Evolutionary conservation across 108 stramenopile species (phyloP).

Genomic region (Fragilaria crotonensis): DNA sequence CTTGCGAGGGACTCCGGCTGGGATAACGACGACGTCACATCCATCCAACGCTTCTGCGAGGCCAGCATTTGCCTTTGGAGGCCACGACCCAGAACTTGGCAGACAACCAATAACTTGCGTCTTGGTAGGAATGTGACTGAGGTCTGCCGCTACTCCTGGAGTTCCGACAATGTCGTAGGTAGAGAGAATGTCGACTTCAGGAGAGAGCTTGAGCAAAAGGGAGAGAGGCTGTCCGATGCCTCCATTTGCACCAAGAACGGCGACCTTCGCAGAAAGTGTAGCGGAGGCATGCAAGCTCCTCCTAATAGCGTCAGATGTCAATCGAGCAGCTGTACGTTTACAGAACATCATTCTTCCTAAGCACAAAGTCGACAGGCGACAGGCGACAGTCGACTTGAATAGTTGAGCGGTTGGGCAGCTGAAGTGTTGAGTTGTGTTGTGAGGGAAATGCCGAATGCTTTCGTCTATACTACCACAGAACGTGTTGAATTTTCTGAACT

Average conservation of each 20-base stretch:
- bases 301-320: too few species aligned
- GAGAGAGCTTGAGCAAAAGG: conserved; percentile 90
- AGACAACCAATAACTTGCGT: conserved; percentile 53
- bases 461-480: too few species aligned
- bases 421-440: too few species aligned
- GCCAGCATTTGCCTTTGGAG: conserved; percentile 54
- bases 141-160: conserved; percentile 98
- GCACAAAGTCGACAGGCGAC: too few species aligned
- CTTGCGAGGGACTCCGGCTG: conserved; percentile 98
- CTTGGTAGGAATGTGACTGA: conserved; percentile 73
- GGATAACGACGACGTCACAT: conserved; percentile 95
- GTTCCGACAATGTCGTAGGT: conserved; percentile 92
- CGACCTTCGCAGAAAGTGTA: conserved; percentile 54
- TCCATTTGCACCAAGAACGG: conserved; percentile 93
- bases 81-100: conserved; percentile 70
- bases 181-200: conserved; percentile 69
- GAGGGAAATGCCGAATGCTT: too few species aligned
- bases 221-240: conserved; percentile 99
- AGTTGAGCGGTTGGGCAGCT: too few species aligned
- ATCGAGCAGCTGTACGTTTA: too few species aligned
- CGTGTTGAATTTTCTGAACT: too few species aligned
- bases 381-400: too few species aligned
- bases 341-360: too few species aligned
- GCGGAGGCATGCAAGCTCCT: conserved; percentile 26
- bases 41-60: conserved; percentile 73